Evolutionary conservation across 164 flowering plant genomes (phyloP), one percentile per base, ranked within the genome.

Genomic region (Santalum album): DNA sequence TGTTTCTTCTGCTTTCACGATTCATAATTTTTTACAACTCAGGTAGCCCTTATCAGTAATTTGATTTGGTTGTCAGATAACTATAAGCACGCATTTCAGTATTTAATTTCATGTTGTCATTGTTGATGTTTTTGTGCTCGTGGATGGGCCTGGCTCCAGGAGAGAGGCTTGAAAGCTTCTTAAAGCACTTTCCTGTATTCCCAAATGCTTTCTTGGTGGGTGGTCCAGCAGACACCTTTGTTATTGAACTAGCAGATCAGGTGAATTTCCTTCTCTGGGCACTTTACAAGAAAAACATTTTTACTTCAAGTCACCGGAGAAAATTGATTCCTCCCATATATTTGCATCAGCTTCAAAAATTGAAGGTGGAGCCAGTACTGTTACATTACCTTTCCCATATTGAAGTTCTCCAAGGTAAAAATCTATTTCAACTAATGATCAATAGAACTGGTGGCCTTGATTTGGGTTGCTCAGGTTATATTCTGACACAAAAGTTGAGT

Each of bases 351-450:
- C 90, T 94, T 65, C 95, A 79, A 64, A 94, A 82, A 63, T 56
- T 94, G 61, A 89, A 94, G 79, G 92, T 94, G 69, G 99, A 94
- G 67, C 99, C 99, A 25, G 99, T 90, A 36, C 70, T 94, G 19
- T 67, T 94, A 51, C 91, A 94, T 74, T 94, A 87, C 70, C 77
- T 94, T 32, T 83, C 85, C 23, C 83, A 74, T 17, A 65, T 90
- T 55, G 77, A 69, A 57, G 77, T 70, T 70, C 97, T 94, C 47
- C 88, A 78, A 36, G 99, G 99, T 86, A 75, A 34, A 32, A 5
- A n/a, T n/a, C 39, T 10, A 4, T 42, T n/a, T 44, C 40, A 20
- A 50, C 45, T 25, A 34, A 24, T 22, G 34, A 44, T 39, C n/a
- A n/a, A 3, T 3, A 4, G 42, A n/a, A n/a, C n/a, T n/a, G n/a